Base-by-base conservation (phyloP, 495 filamentous ascomycete species). In the Aspergillus avenaceus region DNA sequence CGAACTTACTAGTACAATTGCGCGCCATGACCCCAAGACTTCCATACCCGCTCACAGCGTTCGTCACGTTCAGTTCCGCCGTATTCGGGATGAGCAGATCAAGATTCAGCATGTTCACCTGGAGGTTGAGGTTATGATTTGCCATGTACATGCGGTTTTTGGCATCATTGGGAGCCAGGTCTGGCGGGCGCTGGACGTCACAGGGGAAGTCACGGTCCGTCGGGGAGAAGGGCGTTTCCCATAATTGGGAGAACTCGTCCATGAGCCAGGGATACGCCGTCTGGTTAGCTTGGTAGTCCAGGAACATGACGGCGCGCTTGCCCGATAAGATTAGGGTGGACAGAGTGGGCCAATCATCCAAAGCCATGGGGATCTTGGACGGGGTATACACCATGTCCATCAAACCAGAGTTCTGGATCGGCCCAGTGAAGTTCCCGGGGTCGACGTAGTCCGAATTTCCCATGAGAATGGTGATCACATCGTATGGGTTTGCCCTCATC, bases 401-500 rank as follows among this genome's bases (percentile, higher is more conserved):
- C 16, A 96, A 75, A 9, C 90, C 91, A 1, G 84, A 82, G 28
- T 73, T 73, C 48, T 85, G 64, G 54, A 97, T 77, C 3, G 82
- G 76, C 1, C 55, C 64, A 13, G 67, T 79, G 63, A 81, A 91
- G 45, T 82, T 78, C 13, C 62, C 69, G 13, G 88, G 81, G 14
- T 69, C 59, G 14, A 82, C 74, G 45, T 72, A 84, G 70, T 93
- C 89, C 52, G 77, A 83, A 66, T 97, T 97, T 13, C 86, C 89
- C 40, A 97, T 79, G 7, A 97, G 71, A 45, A 96, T 81, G 4
- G 91, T 96, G n/a, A 97, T 81, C 4, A 96, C 85, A 54, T 97
- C 91, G 64, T 89, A 93, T 0, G 89, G 90, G 57, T 97, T 83
- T 1, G 64, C 60, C 5, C 71, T 69, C 14, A 97, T 80, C 92